phyloP scores from a whole-genome alignment of 345 rosid species.

The Cardamine chenopodiifolia region DNA sequence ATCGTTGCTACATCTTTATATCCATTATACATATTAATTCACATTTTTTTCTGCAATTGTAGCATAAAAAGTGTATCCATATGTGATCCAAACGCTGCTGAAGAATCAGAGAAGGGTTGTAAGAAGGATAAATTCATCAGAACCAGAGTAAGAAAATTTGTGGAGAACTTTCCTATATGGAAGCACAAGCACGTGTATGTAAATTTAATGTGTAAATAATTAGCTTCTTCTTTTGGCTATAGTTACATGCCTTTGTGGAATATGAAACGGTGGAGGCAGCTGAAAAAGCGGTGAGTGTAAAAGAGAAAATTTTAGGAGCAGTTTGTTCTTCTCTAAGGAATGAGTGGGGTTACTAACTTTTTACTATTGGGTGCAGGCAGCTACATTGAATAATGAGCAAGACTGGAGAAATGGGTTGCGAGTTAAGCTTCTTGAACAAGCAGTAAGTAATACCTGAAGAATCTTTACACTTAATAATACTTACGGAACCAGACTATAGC shows the following conservation, averaged over 20 bases:
- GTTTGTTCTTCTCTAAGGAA: background rate
- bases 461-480: background rate
- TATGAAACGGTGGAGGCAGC: constrained; percentile 82
- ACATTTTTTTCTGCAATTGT: constrained; percentile 19
- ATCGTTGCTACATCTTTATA: constrained; percentile 19
- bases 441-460: constrained; percentile 46
- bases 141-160: constrained; percentile 55
- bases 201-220: constrained; percentile 5
- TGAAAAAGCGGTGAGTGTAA: constrained; percentile 79
- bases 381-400: constrained; percentile 69
- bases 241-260: constrained; percentile 90
- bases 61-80: constrained; percentile 65
- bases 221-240: constrained; percentile 34
- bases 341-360: background rate
- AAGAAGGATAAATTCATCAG: constrained; percentile 57
- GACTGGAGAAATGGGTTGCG: constrained; percentile 96
- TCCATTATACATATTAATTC: constrained; percentile 11
- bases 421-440: constrained; percentile 73
- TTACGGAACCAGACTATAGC: constrained; percentile 12
- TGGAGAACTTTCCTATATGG: constrained; percentile 17
- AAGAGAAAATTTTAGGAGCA: background rate
- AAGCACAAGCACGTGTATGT: background rate
- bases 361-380: constrained; percentile 58
- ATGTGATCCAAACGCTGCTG: constrained; percentile 59
- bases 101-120: constrained; percentile 61